Conservation (phyloP, 495 filamentous ascomycete species). For the Antarctomyces pellizariae region DNA sequence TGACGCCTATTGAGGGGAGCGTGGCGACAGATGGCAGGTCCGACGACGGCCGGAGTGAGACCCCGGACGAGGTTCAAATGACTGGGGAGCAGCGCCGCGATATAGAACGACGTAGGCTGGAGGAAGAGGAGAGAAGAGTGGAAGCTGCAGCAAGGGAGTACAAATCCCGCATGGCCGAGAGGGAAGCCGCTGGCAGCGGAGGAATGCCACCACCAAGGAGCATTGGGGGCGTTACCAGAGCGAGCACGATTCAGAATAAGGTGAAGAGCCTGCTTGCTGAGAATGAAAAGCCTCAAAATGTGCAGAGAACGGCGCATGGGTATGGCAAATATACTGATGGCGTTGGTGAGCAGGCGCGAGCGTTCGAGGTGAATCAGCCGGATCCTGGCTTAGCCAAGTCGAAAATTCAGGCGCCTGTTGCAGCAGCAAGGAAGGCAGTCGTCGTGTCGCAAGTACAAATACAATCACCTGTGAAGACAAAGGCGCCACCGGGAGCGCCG, state of each 20-base stretch:
- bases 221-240: conserved; percentile 36
- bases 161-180: conserved; percentile 45
- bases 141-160: conserved; percentile 84
- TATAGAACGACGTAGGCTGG: conserved; percentile 61
- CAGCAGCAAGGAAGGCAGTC: conserved; percentile 7
- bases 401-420: too few relatives aligned
- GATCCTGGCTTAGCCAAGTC: too few relatives aligned
- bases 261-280: conserved; percentile 76
- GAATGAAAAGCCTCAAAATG: conserved; percentile 30
- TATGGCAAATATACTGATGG: conserved; percentile 66
- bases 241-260: conserved; percentile 69
- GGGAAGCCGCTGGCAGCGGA: conserved; percentile 24
- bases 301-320: conserved; percentile 57
- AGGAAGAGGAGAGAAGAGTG: conserved; percentile 80
- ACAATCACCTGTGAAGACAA: too few relatives aligned
- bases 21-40: conserved; percentile 48
- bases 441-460: too few relatives aligned
- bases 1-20: conserved; percentile 54
- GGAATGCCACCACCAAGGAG: too few relatives aligned
- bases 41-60: conserved; percentile 41
- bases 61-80: conserved; percentile 46
- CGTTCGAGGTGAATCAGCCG: too few relatives aligned
- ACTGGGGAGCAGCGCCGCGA: conserved; percentile 80
- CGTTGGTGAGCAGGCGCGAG: neutral
- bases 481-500: too few relatives aligned